Conservation (phyloP, 2,329 filamentous ascomycete genomes). For the Blastomyces parvus region DNA sequence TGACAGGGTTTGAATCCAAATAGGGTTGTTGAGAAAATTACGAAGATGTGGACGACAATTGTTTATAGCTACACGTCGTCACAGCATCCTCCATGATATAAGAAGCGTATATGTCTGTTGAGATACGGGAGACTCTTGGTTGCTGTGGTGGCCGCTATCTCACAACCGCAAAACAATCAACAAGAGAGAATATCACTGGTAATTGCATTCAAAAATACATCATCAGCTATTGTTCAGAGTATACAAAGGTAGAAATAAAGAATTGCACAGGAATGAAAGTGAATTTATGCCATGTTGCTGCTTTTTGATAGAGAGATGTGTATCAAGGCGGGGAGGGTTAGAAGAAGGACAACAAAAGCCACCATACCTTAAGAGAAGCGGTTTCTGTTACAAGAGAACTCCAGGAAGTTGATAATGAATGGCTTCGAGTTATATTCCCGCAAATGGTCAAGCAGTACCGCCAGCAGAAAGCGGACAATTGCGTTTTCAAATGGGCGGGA, state of each 20-base stretch:
- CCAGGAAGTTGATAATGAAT: neutral
- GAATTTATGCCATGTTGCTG: neutral
- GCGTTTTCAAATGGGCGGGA: neutral
- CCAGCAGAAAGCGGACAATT: neutral
- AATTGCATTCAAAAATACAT: neutral
- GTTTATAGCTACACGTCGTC: slow-evolving; percentile 5
- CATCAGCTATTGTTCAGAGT: neutral
- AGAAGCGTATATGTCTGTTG: neutral
- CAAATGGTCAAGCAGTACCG: neutral
- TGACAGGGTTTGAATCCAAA: neutral
- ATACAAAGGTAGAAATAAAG: neutral
- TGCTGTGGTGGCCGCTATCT: neutral
- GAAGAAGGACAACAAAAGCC: neutral
- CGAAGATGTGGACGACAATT: neutral
- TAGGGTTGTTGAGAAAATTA: neutral
- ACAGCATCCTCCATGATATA: slow-evolving; percentile 3
- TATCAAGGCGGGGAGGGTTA: neutral
- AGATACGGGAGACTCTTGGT: neutral
- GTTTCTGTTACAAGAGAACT: neutral
- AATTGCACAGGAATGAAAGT: neutral
- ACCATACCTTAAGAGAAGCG: neutral
- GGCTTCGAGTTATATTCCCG: neutral
- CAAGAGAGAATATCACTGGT: slow-evolving; percentile 1
- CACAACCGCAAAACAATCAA: neutral
- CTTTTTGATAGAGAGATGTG: neutral